phyloP scores from a whole-genome alignment of 2,329 filamentous ascomycete species.

The Diaporthe humulicola region DNA sequence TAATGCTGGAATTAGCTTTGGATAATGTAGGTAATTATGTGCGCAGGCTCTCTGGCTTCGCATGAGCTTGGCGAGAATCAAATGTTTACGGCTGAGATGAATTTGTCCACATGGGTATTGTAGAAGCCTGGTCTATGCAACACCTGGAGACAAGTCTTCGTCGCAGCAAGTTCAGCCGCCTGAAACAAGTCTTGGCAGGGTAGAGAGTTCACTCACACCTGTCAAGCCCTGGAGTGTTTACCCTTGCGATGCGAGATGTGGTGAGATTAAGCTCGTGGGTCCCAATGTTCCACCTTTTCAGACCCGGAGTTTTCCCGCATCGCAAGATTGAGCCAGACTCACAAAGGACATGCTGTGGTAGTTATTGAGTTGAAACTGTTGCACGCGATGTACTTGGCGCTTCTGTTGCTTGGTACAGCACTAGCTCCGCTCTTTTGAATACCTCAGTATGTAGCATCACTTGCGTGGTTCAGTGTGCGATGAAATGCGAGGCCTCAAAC shows the following conservation, averaged over 20 bases:
- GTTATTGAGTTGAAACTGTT: background rate
- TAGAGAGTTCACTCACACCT: background rate
- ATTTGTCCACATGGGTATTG: background rate
- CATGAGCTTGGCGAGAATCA: background rate
- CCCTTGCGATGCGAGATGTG: background rate
- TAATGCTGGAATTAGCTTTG: too few relatives aligned
- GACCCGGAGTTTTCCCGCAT: background rate
- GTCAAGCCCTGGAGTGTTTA: background rate
- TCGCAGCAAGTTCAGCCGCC: too few relatives aligned
- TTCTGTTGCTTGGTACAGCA: background rate
- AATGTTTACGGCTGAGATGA: too few relatives aligned
- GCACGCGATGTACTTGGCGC: background rate
- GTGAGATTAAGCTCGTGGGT: slow-evolving; percentile 10
- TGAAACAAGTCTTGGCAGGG: background rate
- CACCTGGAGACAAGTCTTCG: too few relatives aligned
- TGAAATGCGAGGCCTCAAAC: too few relatives aligned
- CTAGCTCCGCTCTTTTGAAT: background rate
- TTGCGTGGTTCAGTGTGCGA: too few relatives aligned
- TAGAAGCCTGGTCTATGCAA: background rate
- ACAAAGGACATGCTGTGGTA: background rate
- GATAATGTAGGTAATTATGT: too few relatives aligned
- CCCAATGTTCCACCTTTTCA: too few relatives aligned
- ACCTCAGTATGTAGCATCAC: rapidly evolving
- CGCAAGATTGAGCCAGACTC: background rate
- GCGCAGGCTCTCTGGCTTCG: background rate